A percentile compares a stretch with the other conserved stretches of the same genome.
Evolutionary conservation across 805 yeast species (phyloP).

Genomic region (Zygosaccharomyces rouxii): DNA sequence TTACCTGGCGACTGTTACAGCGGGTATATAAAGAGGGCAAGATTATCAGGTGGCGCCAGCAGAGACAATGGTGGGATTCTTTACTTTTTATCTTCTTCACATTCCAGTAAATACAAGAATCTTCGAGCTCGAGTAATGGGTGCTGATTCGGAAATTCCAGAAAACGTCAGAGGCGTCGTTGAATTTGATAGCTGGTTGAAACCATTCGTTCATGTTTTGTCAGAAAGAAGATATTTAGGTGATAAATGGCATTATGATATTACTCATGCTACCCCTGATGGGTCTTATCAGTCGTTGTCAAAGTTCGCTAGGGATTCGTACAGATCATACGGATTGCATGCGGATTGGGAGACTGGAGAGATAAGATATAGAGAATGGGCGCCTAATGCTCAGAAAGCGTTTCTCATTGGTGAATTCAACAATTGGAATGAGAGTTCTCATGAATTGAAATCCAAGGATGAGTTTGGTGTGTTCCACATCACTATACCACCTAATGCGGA

Average conservation of each 20-base stretch:
- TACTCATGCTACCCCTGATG: conserved; percentile 32
- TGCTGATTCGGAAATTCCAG: conserved; percentile 27
- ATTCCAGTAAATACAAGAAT: neutral
- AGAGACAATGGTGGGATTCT: neutral
- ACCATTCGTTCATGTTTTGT: conserved; percentile 67
- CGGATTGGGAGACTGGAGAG: conserved; percentile 45
- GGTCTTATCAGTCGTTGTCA: conserved; percentile 59
- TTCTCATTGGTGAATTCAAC: conserved; percentile 90
- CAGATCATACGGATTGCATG: conserved; percentile 71
- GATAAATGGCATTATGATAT: conserved; percentile 58
- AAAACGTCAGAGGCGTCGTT: conserved; percentile 54
- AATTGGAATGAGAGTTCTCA: conserved; percentile 63
- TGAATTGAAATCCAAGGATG: conserved; percentile 49
- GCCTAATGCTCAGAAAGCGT: conserved; percentile 75
- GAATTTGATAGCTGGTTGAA: conserved; percentile 81
- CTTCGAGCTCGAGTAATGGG: neutral
- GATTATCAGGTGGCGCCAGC: neutral
- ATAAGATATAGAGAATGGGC: conserved; percentile 79
- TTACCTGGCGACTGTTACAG: neutral
- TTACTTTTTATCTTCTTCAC: neutral
- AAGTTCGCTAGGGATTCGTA: conserved; percentile 71
- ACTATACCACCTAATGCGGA: conserved; percentile 48
- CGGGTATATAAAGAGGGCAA: neutral
- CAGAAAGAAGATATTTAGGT: conserved; percentile 62
- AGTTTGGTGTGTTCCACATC: conserved; percentile 67